Conservation (phyloP, 192 early-diverging fungal species). For the Mortierella claussenii region DNA sequence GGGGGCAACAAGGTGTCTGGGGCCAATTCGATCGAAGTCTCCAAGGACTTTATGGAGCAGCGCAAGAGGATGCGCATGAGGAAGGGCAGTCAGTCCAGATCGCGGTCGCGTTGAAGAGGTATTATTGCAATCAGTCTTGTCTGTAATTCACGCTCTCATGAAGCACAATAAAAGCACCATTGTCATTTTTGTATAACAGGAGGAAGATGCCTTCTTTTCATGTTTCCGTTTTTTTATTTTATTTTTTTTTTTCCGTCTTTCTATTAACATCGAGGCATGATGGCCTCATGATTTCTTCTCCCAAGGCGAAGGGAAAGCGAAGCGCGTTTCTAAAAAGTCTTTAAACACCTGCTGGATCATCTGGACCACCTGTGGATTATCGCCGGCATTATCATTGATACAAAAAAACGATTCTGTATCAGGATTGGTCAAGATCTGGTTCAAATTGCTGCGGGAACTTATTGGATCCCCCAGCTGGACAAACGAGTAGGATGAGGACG, state of each 20-base stretch:
- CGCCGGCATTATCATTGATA: conserved; percentile 36
- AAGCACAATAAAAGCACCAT: neutral
- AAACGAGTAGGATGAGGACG: conserved; percentile 23
- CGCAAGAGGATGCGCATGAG: conserved; percentile 25
- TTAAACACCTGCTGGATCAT: conserved; percentile 15
- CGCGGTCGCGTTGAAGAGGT: conserved; percentile 11
- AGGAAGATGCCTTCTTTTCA: no score
- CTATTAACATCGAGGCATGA: no score
- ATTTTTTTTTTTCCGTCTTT: no score
- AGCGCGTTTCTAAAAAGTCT: conserved; percentile 17
- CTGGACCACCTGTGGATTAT: neutral
- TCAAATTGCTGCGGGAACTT: neutral
- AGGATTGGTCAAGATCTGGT: conserved; percentile 2
- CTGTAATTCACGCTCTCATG: no score
- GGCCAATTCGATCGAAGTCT: conserved; percentile 29
- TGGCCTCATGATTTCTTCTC: conserved; percentile 12
- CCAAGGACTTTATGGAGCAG: conserved; percentile 40
- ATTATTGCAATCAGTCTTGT: no score
- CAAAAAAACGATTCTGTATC: conserved; percentile 24
- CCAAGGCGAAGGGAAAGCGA: conserved; percentile 38
- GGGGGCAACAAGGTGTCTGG: conserved; percentile 24
- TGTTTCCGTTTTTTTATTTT: no score
- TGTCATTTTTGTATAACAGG: neutral
- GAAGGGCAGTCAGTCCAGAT: conserved; percentile 18
- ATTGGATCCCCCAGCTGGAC: conserved; percentile 6